These are phyloP conservation scores for Fusarium pseudocircinatum DNA, from an alignment of 2,329 filamentous ascomycete species.

Conservation along the genomic window DNA sequence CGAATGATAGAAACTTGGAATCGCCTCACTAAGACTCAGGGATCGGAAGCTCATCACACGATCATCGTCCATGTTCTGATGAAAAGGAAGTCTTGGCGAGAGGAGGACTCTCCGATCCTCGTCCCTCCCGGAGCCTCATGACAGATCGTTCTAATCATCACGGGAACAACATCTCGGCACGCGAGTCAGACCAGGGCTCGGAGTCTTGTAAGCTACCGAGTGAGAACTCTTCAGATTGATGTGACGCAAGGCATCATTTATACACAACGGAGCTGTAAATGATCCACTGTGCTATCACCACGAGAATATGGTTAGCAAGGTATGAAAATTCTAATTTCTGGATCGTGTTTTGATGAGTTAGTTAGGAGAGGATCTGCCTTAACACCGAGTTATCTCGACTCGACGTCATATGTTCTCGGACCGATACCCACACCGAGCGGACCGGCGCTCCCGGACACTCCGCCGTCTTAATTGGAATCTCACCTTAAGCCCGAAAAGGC, in stretches of 20 bases:
- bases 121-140: conserved; percentile 9
- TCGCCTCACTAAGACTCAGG: conserved; percentile 1
- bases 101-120: neutral
- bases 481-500: conserved; percentile 27
- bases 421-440: conserved; percentile 27
- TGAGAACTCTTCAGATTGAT: neutral
- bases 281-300: neutral
- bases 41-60: neutral
- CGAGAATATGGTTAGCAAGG: neutral
- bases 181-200: conserved; percentile 2
- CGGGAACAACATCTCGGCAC: neutral
- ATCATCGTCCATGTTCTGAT: neutral
- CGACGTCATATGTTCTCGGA: conserved; percentile 30
- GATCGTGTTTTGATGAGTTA: neutral
- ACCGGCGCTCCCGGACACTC: conserved; percentile 24
- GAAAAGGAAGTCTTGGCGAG: neutral
- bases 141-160: neutral
- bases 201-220: neutral
- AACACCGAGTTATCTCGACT: conserved; percentile 10
- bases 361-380: conserved; percentile 6
- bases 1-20: conserved; percentile 11
- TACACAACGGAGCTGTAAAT: neutral
- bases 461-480: conserved; percentile 13
- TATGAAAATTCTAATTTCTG: neutral
- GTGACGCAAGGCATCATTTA: conserved; percentile 27